phyloP scores from a whole-genome alignment of 1,139 yeast species.

The Williopsis jadinii region DNA sequence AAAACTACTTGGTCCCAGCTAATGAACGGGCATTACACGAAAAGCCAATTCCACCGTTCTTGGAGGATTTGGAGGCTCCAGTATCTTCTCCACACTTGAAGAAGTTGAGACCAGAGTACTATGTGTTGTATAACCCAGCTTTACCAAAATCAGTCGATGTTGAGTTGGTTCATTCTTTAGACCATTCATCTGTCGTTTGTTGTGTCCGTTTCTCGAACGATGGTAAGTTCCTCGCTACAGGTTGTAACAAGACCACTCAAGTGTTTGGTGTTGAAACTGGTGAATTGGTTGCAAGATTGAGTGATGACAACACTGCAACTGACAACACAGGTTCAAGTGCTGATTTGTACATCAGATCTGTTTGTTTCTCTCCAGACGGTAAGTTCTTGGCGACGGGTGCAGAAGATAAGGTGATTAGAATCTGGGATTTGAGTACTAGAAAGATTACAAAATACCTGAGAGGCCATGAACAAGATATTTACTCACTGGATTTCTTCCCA shows the following conservation, averaged over 20 bases:
- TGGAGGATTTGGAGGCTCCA: conserved; percentile 75
- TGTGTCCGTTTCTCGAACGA: conserved; percentile 91
- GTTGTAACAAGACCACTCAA: conserved; percentile 94
- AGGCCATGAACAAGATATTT: conserved; percentile 97
- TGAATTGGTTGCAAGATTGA: conserved; percentile 76
- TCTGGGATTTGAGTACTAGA: conserved; percentile 90
- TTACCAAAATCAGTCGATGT: conserved; percentile 72
- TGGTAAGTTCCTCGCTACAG: conserved; percentile 93
- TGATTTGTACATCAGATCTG: conserved; percentile 89
- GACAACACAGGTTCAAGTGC: conserved; percentile 33
- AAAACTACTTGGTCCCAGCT: conserved; percentile 29
- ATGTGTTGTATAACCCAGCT: conserved; percentile 86
- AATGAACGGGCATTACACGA: conserved; percentile 48
- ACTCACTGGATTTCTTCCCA: conserved; percentile 92
- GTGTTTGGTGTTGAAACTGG: conserved; percentile 92
- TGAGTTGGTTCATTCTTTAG: conserved; percentile 81
- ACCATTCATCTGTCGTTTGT: conserved; percentile 92
- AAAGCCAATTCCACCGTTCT: conserved; percentile 74
- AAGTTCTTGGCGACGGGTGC: conserved; percentile 96
- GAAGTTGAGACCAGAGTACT: conserved; percentile 82
- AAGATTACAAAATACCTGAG: conserved; percentile 81
- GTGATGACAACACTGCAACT: conserved; percentile 58
- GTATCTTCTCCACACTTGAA: conserved; percentile 73
- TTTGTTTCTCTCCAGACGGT: conserved; percentile 96
- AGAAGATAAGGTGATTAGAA: conserved; percentile 92